Base-by-base conservation (phyloP, 164 flowering plant genomes). In the Paratinospora sagittata region DNA sequence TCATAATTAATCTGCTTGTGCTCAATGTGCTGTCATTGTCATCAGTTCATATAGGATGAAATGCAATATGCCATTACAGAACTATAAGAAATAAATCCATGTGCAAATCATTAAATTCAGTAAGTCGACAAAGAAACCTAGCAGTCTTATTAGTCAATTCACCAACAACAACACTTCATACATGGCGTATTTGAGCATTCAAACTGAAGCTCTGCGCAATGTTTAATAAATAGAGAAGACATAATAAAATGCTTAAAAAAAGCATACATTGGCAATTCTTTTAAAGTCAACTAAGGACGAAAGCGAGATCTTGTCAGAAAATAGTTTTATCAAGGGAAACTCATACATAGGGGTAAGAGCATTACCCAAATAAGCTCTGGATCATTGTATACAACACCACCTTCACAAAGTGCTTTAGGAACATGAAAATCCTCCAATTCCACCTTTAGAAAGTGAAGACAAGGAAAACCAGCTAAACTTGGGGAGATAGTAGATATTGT, bases 371-470 rank as follows among this genome's bases (percentile, higher is more conserved):
- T 52, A 66, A 49, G 9, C 63, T 68, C 77, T 49, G 23, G 27
- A 74, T 68, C 78, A 52, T 67, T 74, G 49, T 79, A 75, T 62
- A 72, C 70, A 72, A 77, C 74, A 75, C 81, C 78, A 64, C 87
- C 87, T 71, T 75, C 80, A 71, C 82, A 82, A 55, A 86, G 78
- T 72, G 81, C 82, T 74, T 74, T 77, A 58, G 82, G 62, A 66
- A 66, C 78, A 73, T 76, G 69, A 8, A 4, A 63, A 8, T 80
- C 81, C 69, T 86, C 84, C 75, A 85, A 62, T 65, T 86, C 86
- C 75, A 89, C 74, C 72, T 76, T 85, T 58, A 88, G 57, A 60
- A 85, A 86, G 70, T 85, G 83, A 74, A 84, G 78, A 71, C 23
- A 70, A 67, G 85, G 82, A 74, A 81, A 72, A 23, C 78, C 75